Evolutionary conservation across 345 rosid genomes (phyloP).

Genomic region (Eucalyptus sp.): DNA sequence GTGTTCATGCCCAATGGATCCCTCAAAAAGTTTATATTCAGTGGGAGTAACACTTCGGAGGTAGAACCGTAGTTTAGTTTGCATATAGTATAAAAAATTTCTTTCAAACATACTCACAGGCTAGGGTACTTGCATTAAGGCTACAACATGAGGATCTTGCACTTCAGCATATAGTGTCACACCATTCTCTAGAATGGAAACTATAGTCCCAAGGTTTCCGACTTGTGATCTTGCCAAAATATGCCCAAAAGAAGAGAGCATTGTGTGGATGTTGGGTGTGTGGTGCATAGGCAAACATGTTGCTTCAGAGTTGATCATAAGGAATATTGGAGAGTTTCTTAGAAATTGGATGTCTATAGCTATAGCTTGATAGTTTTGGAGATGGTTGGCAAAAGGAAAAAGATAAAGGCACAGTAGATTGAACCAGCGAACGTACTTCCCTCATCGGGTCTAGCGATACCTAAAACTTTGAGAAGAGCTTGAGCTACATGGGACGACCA

Average conservation of each 20-base stretch:
- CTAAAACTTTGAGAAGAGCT: not conserved
- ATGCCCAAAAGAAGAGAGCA: not conserved
- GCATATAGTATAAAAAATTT: not conserved
- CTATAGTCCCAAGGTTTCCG: not conserved
- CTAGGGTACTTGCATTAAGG: not conserved
- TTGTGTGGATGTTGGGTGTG: not conserved
- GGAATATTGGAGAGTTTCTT: not conserved
- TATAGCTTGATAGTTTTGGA: not conserved
- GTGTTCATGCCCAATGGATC: not conserved
- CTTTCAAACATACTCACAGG: not conserved
- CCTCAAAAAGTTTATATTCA: not conserved
- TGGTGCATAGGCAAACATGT: not conserved
- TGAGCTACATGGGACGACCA: not conserved
- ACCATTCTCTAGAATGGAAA: no score
- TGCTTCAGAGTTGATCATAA: not conserved
- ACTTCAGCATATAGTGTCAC: not conserved
- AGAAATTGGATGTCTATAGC: not conserved
- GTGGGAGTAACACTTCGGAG: not conserved
- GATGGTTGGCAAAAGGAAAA: not conserved
- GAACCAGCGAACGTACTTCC: not conserved
- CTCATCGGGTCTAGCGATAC: rapidly evolving
- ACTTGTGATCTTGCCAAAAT: not conserved
- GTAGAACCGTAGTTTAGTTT: not conserved
- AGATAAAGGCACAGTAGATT: not conserved
- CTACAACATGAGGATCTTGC: not conserved